Conservation (phyloP, 2,329 filamentous ascomycete species). For the Nothopassalora personata region DNA sequence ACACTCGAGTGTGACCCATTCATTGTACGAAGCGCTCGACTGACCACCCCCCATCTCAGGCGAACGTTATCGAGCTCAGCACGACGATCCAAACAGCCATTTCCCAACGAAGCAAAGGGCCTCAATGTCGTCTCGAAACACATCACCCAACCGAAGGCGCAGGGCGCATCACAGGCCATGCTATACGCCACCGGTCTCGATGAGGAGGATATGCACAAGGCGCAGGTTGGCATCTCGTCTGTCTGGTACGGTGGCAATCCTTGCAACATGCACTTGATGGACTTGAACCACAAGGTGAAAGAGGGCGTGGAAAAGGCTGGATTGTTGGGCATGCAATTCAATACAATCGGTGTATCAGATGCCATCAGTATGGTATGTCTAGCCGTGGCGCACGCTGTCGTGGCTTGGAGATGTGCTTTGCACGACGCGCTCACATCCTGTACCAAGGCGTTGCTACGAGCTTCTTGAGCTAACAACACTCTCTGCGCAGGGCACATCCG, state of each 20-base stretch:
- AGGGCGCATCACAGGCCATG: slow-evolving; percentile 98
- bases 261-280: slow-evolving; percentile 97
- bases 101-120: slow-evolving; percentile 24
- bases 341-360: slow-evolving; percentile 96
- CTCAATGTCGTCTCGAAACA: slow-evolving; percentile 79
- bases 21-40: background rate
- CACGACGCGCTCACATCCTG: too few species aligned
- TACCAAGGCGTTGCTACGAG: too few species aligned
- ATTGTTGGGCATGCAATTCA: slow-evolving; percentile 93
- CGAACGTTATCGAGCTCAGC: slow-evolving; percentile 18
- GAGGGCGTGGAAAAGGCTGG: slow-evolving; percentile 67
- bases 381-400: too few species aligned
- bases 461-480: too few species aligned
- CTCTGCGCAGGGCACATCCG: slow-evolving; percentile 62
- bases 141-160: slow-evolving; percentile 96
- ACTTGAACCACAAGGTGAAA: slow-evolving; percentile 74
- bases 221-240: slow-evolving; percentile 94
- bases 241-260: slow-evolving; percentile 98
- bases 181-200: slow-evolving; percentile 88
- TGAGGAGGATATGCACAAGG: slow-evolving; percentile 87
- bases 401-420: too few species aligned
- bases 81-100: slow-evolving; percentile 19
- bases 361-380: slow-evolving; percentile 74
- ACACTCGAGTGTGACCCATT: slow-evolving; percentile 1
- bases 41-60: background rate